Evolutionary conservation across 2,329 filamentous ascomycete genomes (phyloP).

Genomic region (Geosmithia flava): DNA sequence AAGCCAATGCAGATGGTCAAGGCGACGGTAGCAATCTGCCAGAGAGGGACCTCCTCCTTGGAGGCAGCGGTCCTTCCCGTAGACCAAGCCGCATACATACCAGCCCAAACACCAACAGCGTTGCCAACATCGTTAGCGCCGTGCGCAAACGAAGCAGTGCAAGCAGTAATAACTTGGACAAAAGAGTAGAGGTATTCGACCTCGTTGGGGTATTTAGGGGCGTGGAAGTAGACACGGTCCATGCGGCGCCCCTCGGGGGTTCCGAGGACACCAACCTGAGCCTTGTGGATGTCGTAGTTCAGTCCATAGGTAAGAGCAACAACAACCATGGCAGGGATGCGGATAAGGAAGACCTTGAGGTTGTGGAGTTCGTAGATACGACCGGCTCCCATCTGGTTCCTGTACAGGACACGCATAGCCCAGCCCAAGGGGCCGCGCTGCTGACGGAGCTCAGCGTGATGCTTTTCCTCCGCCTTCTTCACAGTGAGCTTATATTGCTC

Average conservation of each 20-base stretch:
- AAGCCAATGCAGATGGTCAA: slow-evolving; percentile 53
- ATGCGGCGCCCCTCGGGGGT: slow-evolving; percentile 65
- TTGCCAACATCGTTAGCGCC: slow-evolving; percentile 70
- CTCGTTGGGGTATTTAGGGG: slow-evolving; percentile 56
- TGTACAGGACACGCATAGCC: slow-evolving; percentile 67
- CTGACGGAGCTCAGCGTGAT: slow-evolving; percentile 51
- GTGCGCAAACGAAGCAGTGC: slow-evolving; percentile 63
- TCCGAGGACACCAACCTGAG: slow-evolving; percentile 56
- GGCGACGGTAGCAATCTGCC: slow-evolving; percentile 63
- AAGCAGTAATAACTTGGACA: slow-evolving; percentile 54
- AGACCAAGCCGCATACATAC: slow-evolving; percentile 55
- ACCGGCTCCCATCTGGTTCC: slow-evolving; percentile 61
- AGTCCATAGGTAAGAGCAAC: slow-evolving; percentile 57
- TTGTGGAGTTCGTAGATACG: slow-evolving; percentile 65
- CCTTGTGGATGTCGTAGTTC: slow-evolving; percentile 72
- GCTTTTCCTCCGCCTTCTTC: slow-evolving; percentile 39
- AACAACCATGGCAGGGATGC: slow-evolving; percentile 56
- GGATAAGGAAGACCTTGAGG: slow-evolving; percentile 48
- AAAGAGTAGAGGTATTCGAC: slow-evolving; percentile 60
- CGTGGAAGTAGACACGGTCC: slow-evolving; percentile 52
- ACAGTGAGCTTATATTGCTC: slow-evolving; percentile 32
- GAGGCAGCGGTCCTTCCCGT: slow-evolving; percentile 40
- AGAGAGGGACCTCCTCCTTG: slow-evolving; percentile 43
- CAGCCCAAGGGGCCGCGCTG: slow-evolving; percentile 61
- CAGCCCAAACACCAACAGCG: slow-evolving; percentile 57